Evolutionary conservation across 352 stramenopile genomes (phyloP).

Genomic region (Globisporangium nunn): DNA sequence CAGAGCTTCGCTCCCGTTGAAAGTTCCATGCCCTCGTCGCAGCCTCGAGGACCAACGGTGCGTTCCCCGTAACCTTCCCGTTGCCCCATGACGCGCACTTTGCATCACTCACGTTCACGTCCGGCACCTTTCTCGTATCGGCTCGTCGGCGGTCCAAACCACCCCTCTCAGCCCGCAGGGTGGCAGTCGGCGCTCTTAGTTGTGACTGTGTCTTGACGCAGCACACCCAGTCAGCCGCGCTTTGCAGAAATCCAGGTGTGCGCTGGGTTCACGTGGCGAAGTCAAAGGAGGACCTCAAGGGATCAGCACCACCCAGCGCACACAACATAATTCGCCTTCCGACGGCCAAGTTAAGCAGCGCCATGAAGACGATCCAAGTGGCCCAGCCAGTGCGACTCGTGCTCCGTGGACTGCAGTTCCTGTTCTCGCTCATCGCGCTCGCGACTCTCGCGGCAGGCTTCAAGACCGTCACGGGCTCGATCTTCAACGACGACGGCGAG

Average conservation of each 20-base stretch:
- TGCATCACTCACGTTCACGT: too few relatives aligned
- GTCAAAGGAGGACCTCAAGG: background rate
- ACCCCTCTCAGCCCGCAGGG: too few relatives aligned
- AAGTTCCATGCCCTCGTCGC: background rate
- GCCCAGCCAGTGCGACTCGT: slow-evolving; percentile 13
- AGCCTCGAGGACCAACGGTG: background rate
- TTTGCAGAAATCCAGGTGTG: too few relatives aligned
- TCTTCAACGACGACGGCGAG: background rate
- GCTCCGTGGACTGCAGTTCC: slow-evolving; percentile 40
- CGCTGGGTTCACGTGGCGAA: background rate
- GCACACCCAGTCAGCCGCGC: too few relatives aligned
- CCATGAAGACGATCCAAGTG: background rate
- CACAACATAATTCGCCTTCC: background rate
- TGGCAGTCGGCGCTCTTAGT: too few relatives aligned
- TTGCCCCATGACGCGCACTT: too few relatives aligned
- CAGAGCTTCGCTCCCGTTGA: background rate
- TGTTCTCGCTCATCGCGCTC: slow-evolving; percentile 51
- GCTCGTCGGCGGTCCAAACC: too few relatives aligned
- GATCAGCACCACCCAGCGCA: background rate
- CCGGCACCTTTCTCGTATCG: too few relatives aligned
- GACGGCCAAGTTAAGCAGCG: background rate
- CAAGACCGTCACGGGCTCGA: background rate
- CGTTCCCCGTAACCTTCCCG: background rate
- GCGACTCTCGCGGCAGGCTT: slow-evolving; percentile 33
- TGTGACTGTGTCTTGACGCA: background rate